Evolutionary conservation across 1,139 yeast species (phyloP).

Genomic region (Kodamaea anthophila): DNA sequence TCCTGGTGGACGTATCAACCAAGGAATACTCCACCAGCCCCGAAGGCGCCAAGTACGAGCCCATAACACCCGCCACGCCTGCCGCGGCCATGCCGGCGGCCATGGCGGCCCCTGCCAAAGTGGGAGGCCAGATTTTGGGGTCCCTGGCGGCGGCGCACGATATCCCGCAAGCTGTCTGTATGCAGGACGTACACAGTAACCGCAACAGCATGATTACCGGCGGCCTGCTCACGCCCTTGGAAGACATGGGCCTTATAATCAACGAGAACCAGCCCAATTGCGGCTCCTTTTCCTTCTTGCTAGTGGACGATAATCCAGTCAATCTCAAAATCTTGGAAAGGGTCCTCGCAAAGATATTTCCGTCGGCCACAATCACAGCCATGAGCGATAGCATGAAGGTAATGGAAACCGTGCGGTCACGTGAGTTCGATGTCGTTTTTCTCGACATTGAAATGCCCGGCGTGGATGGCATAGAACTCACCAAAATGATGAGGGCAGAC

Average conservation of each 20-base stretch:
- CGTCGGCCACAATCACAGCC: conserved; percentile 24
- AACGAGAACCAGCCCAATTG: conserved; percentile 16
- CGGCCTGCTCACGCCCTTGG: conserved; percentile 8
- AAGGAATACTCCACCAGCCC: conserved; percentile 8
- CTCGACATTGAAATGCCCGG: conserved; percentile 45
- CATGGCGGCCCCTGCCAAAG: not conserved
- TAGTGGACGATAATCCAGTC: conserved; percentile 41
- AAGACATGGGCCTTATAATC: conserved; percentile 8
- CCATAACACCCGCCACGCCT: conserved; percentile 10
- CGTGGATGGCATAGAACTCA: conserved; percentile 38
- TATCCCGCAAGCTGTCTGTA: conserved; percentile 1
- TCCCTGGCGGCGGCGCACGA: not conserved
- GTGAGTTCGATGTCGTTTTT: conserved; percentile 30
- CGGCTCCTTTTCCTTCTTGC: conserved; percentile 24
- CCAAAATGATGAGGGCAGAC: conserved; percentile 21
- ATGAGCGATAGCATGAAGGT: conserved; percentile 30
- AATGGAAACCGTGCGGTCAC: conserved; percentile 14
- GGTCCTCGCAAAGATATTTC: conserved; percentile 30
- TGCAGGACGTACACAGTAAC: too few species aligned
- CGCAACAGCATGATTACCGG: conserved; percentile 8
- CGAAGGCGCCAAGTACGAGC: conserved; percentile 7
- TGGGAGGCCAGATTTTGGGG: not conserved
- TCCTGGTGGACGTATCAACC: conserved; percentile 10
- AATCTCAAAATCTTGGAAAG: conserved; percentile 34
- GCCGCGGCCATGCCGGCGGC: conserved; percentile 1